Evolutionary conservation across 1,284 basidiomycete genomes (phyloP).

Genomic region (Sanghuangporus weigelae): DNA sequence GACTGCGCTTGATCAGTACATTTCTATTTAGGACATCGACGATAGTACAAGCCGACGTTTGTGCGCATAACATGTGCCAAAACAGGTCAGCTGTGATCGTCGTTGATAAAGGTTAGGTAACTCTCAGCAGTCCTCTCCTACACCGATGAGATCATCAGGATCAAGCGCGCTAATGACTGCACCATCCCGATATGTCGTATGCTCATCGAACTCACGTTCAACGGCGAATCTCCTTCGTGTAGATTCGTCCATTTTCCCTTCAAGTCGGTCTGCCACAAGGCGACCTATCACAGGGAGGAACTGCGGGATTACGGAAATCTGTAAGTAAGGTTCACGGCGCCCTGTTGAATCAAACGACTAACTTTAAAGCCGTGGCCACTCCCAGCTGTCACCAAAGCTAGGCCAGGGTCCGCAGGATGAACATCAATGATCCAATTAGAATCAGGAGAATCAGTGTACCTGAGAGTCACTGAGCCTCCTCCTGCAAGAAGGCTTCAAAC

Average conservation of each 20-base stretch:
- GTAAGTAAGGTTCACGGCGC: background rate
- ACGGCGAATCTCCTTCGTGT: conserved; percentile 53
- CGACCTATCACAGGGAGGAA: conserved; percentile 82
- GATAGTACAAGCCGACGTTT: background rate
- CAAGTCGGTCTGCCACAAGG: conserved; percentile 66
- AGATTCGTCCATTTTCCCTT: conserved; percentile 51
- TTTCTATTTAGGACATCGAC: background rate
- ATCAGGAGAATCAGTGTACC: conserved; percentile 77
- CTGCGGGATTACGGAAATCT: conserved; percentile 31
- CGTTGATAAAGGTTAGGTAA: background rate
- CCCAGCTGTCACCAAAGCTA: conserved; percentile 72
- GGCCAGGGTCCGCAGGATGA: conserved; percentile 47
- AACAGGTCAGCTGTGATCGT: background rate
- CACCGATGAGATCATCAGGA: conserved; percentile 42
- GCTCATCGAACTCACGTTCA: conserved; percentile 29
- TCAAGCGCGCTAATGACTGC: conserved; percentile 31
- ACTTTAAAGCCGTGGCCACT: conserved; percentile 85
- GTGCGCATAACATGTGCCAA: background rate
- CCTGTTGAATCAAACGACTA: conserved; percentile 9
- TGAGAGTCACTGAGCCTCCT: conserved; percentile 23
- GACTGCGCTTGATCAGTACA: background rate
- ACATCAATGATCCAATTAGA: conserved; percentile 76
- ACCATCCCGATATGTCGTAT: conserved; percentile 32
- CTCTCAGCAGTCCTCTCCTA: conserved; percentile 30
- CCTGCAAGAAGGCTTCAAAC: background rate